Conservation (phyloP, 2,329 filamentous ascomycete species). For the Penicillium frequentans region DNA sequence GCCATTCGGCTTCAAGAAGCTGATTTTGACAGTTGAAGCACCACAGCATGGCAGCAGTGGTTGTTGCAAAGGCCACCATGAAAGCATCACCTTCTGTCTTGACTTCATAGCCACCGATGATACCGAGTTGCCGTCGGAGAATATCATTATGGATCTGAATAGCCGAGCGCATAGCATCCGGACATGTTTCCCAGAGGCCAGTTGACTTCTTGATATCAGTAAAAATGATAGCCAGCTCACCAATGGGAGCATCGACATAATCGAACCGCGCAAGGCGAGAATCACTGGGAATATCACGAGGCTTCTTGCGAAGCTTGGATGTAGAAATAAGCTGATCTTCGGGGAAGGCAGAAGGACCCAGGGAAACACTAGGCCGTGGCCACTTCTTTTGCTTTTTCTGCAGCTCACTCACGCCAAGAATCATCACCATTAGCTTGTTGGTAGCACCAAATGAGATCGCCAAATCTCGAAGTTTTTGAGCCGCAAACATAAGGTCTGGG, state of each 20-base stretch:
- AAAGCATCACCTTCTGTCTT: constrained; percentile 99
- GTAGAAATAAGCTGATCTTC: constrained; percentile 61
- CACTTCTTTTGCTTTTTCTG: constrained; percentile 78
- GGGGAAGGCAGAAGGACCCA: constrained; percentile 74
- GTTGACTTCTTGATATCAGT: constrained; percentile 99
- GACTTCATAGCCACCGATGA: constrained; percentile 96
- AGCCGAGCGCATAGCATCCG: constrained; percentile 90
- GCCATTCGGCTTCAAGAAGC: constrained; percentile 88
- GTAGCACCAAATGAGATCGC: constrained; percentile 94
- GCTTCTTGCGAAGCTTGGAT: constrained; percentile 63
- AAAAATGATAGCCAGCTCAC: constrained; percentile 90
- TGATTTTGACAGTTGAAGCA: constrained; percentile 90
- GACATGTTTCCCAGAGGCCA: constrained; percentile 91
- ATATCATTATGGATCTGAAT: constrained; percentile 98
- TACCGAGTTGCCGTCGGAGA: constrained; percentile 87
- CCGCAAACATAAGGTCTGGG: constrained; percentile 87
- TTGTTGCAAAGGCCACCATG: constrained; percentile 97
- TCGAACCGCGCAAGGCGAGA: constrained; percentile 84
- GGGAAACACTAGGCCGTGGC: constrained; percentile 79
- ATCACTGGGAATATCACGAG: constrained; percentile 65
- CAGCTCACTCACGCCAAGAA: constrained; percentile 88
- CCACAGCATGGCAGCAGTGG: constrained; percentile 92
- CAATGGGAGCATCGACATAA: constrained; percentile 87
- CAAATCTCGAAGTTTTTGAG: constrained; percentile 90
- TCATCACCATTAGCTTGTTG: constrained; percentile 98